A percentile compares a stretch with the other conserved stretches of the same genome.
Evolutionary conservation across 768 basidiomycete genomes (phyloP).

Genomic region (Austroboletus festivus): DNA sequence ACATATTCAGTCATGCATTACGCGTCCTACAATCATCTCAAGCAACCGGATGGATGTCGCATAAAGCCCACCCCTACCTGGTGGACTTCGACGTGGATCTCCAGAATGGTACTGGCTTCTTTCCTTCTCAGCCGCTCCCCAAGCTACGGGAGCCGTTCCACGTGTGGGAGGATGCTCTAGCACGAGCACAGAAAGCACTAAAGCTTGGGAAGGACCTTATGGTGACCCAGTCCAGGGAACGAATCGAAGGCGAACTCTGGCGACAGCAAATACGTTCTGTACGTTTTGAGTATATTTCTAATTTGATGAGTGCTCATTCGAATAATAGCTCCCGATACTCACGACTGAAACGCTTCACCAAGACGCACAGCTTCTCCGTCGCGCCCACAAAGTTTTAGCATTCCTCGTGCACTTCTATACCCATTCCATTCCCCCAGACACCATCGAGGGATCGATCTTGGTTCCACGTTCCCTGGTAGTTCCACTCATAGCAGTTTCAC

Average conservation of each 20-base stretch:
- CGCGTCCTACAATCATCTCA: conserved; percentile 46
- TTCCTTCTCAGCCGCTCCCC: conserved; percentile 65
- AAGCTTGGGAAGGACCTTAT: conserved; percentile 56
- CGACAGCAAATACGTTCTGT: conserved; percentile 60
- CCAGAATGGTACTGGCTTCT: conserved; percentile 68
- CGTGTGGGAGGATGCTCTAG: conserved; percentile 71
- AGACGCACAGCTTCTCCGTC: conserved; percentile 64
- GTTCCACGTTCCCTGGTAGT: conserved; percentile 77
- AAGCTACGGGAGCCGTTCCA: conserved; percentile 51
- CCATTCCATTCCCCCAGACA: conserved; percentile 62
- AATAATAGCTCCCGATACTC: conserved; percentile 66
- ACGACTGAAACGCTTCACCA: conserved; percentile 48
- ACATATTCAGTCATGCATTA: conserved; percentile 46
- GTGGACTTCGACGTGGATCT: conserved; percentile 51
- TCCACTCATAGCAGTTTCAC: conserved; percentile 76
- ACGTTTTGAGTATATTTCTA: conserved; percentile 30
- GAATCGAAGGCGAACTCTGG: conserved; percentile 65
- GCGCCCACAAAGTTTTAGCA: conserved; percentile 86
- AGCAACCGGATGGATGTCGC: conserved; percentile 28
- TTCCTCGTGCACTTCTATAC: conserved; percentile 90
- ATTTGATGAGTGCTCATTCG: conserved; percentile 12
- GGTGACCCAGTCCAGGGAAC: conserved; percentile 45
- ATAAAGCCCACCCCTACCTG: conserved; percentile 35
- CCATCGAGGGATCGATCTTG: conserved; percentile 39
- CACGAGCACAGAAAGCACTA: conserved; percentile 50